Evolutionary conservation across 768 basidiomycete genomes (phyloP), one percentile per base, ranked within the genome.

Genomic region (Leccinum longicurvipes): DNA sequence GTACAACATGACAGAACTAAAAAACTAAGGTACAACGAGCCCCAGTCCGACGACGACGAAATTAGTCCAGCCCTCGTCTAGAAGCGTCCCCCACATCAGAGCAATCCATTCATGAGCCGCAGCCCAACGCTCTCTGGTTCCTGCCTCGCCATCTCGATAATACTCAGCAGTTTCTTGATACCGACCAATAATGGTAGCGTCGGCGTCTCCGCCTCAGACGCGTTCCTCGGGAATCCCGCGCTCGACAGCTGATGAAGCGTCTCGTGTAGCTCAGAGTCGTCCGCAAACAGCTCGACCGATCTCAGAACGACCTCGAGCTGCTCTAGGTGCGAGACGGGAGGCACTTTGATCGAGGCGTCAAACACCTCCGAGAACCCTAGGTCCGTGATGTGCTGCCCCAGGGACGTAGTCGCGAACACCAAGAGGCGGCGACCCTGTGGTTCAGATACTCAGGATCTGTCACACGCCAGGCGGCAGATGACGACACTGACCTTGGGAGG

Each of bases 131-230:
- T 86, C 49, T 91, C 86, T 1, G 92, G 92, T 66, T 97, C 96
- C 74, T 98, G 97, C 65, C 96, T 80, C 47, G 95, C 91, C 95
- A 97, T 98, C 79, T 99, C 97, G 19, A 95, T 79, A 53, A 90
- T 80, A 57, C 86, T 92, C 67, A 99, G 71, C 70, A 99, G 66
- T 73, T 91, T 94, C 84, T 98, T 98, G 65, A 99, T 85, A 0
- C 97, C 97, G 47, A 98, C 87, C 59, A 87, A 83, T 62, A 94
- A 61, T 47, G 75, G 78, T 14, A 79, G 65, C 11, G 73, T 68
- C 44, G 78, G 68, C 29, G 77, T 77, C 51, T 76, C 74, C n/a
- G 78, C 77, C 8, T 69, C 71, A 24, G 53, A 52, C 11, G 79
- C 82, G 3, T 55, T 61, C 48, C 56, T 60, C n/a, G 68, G 67